These are phyloP conservation scores for Erythrophleum ivorense DNA, from an alignment of 331 rosid genomes.

Conservation along the genomic window DNA sequence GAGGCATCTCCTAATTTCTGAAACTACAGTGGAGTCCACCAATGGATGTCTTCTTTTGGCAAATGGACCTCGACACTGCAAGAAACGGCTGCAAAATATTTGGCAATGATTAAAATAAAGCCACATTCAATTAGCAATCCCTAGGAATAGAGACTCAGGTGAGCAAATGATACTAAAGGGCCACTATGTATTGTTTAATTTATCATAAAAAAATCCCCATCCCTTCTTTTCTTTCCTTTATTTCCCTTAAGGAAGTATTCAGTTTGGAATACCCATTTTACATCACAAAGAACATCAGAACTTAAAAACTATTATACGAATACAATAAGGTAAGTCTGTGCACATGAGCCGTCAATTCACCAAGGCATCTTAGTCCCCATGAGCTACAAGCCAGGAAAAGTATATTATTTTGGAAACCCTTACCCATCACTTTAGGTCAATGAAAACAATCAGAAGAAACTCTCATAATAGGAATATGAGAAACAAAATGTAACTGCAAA, in stretches of 20 bases:
- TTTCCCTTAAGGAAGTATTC: background rate
- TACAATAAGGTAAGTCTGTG: background rate
- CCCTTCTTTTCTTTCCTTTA: conserved; percentile 4
- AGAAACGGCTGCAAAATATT: conserved; percentile 70
- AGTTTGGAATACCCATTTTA: background rate
- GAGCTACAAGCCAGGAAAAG: conserved; percentile 23
- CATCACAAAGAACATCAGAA: background rate
- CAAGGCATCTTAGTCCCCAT: conserved; percentile 8
- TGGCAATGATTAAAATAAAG: conserved; percentile 23
- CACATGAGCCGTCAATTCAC: conserved; percentile 18
- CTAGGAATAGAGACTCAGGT: background rate
- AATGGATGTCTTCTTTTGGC: conserved; percentile 84
- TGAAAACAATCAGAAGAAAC: background rate
- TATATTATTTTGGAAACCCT: background rate
- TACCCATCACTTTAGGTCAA: background rate
- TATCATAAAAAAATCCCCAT: background rate
- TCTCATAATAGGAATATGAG: background rate
- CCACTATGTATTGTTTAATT: background rate
- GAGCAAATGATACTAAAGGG: background rate
- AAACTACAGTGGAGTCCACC: conserved; percentile 67
- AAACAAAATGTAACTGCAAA: conserved; percentile 20
- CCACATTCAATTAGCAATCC: background rate
- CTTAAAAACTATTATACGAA: background rate
- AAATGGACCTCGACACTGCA: conserved; percentile 89
- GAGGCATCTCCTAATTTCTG: conserved; percentile 78